phyloP scores from a whole-genome alignment of 371 early-diverging fungal species.

The Lichtheimia ornata region DNA sequence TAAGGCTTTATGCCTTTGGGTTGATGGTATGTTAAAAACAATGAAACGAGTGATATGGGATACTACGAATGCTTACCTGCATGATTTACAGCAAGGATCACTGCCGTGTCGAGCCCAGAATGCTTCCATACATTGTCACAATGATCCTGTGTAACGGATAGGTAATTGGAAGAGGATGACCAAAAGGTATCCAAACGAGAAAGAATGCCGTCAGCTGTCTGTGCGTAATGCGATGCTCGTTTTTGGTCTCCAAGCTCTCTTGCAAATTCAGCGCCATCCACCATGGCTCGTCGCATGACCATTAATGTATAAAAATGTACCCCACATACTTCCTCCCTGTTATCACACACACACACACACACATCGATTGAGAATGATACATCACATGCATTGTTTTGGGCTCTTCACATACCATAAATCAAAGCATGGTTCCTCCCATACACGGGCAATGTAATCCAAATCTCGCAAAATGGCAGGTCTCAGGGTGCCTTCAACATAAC shows the following conservation, averaged over 20 bases:
- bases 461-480: constrained; percentile 37
- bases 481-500: constrained; percentile 19
- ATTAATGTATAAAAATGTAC: constrained; percentile 72
- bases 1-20: constrained; percentile 31
- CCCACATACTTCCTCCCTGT: constrained; percentile 65
- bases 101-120: constrained; percentile 62
- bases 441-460: constrained; percentile 61
- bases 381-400: neutral
- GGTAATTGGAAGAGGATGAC: constrained; percentile 26
- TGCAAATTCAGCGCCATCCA: constrained; percentile 27
- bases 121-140: constrained; percentile 36
- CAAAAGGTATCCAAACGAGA: constrained; percentile 46
- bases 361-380: neutral
- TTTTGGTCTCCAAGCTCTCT: constrained; percentile 3
- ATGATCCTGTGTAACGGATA: constrained; percentile 42
- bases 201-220: constrained; percentile 25
- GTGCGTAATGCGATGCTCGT: constrained; percentile 7
- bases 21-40: neutral
- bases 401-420: constrained; percentile 52
- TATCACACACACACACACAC: no score
- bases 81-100: constrained; percentile 61
- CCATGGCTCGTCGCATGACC: constrained; percentile 61
- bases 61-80: constrained; percentile 19
- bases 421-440: constrained; percentile 47
- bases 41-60: neutral